These are phyloP conservation scores for Ustilago nuda DNA, from an alignment of 1,284 basidiomycete genomes.

Conservation along the genomic window DNA sequence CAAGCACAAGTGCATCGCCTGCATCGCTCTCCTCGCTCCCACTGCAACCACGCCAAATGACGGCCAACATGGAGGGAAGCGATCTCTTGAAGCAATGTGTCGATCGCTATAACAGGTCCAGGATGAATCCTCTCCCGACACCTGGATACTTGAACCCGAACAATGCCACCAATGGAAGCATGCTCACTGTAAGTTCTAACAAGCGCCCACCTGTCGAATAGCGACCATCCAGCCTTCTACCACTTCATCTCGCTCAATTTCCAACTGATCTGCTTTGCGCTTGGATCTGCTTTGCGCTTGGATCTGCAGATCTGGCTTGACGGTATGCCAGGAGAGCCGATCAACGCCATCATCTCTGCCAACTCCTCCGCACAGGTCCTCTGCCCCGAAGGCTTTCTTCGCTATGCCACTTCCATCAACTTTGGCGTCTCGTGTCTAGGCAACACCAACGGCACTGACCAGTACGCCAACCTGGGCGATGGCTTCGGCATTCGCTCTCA, in stretches of 20 bases:
- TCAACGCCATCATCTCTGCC: conserved; percentile 66
- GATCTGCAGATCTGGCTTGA: conserved; percentile 42
- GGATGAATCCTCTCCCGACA: conserved; percentile 42
- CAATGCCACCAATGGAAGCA: conserved; percentile 47
- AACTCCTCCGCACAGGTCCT: conserved; percentile 57
- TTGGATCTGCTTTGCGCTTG: conserved; percentile 1
- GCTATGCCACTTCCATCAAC: conserved; percentile 66
- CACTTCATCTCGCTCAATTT: conserved; percentile 7
- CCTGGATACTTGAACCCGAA: conserved; percentile 43
- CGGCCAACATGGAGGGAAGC: conserved; percentile 29
- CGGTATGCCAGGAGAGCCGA: conserved; percentile 60
- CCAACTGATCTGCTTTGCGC: conserved; percentile 4
- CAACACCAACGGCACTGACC: conserved; percentile 58
- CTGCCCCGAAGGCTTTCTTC: conserved; percentile 62
- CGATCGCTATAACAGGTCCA: conserved; percentile 42
- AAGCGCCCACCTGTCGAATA: conserved; percentile 20
- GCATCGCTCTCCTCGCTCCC: conserved; percentile 26
- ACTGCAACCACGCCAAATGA: conserved; percentile 1
- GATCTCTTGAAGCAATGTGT: conserved; percentile 34
- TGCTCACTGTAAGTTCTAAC: conserved; percentile 41
- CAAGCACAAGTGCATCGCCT: conserved; percentile 2
- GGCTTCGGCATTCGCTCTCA: conserved; percentile 50
- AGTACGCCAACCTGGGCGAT: conserved; percentile 62
- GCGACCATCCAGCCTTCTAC: not conserved
- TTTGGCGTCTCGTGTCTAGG: conserved; percentile 68